Evolutionary conservation across 2,329 filamentous ascomycete species (phyloP).

Genomic region (Chrysosporium queenslandicum): DNA sequence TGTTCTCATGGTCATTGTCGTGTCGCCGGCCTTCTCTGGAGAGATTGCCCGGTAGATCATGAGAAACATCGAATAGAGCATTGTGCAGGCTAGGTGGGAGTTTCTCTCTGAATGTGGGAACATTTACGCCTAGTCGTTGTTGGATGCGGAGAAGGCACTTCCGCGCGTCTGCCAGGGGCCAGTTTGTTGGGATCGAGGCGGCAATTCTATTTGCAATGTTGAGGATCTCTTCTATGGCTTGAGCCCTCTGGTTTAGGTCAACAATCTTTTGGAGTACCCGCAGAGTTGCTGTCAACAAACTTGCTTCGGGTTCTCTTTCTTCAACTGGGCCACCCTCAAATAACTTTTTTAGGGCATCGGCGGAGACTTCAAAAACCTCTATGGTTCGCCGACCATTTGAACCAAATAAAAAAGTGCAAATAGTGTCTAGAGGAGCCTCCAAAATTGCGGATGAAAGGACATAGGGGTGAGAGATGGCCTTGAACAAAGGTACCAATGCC

Average conservation of each 20-base stretch:
- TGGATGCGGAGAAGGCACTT: conserved; percentile 4
- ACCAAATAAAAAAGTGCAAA: conserved; percentile 40
- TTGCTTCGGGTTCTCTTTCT: conserved; percentile 18
- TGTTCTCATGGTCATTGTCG: conserved; percentile 43
- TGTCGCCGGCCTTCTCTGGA: conserved; percentile 29
- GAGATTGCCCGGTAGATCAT: conserved; percentile 18
- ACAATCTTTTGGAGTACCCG: conserved; percentile 25
- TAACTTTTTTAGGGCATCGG: background rate
- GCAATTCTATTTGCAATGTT: conserved; percentile 17
- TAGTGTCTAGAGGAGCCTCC: conserved; percentile 34
- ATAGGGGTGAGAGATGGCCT: conserved; percentile 33
- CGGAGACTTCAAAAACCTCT: conserved; percentile 24
- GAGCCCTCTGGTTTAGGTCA: conserved; percentile 32
- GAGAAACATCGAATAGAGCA: background rate
- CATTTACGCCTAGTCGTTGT: background rate
- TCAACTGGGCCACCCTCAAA: background rate
- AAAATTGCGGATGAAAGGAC: conserved; percentile 36
- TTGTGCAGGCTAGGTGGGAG: background rate
- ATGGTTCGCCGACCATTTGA: conserved; percentile 31
- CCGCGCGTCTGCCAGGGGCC: background rate
- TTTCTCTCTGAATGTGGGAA: background rate
- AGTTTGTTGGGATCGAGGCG: background rate
- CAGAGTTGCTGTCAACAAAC: conserved; percentile 12
- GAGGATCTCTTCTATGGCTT: conserved; percentile 23
- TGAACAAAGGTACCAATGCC: conserved; percentile 29